Base-by-base conservation (phyloP, 306 rosid species). In the Acacia melanoxylon region DNA sequence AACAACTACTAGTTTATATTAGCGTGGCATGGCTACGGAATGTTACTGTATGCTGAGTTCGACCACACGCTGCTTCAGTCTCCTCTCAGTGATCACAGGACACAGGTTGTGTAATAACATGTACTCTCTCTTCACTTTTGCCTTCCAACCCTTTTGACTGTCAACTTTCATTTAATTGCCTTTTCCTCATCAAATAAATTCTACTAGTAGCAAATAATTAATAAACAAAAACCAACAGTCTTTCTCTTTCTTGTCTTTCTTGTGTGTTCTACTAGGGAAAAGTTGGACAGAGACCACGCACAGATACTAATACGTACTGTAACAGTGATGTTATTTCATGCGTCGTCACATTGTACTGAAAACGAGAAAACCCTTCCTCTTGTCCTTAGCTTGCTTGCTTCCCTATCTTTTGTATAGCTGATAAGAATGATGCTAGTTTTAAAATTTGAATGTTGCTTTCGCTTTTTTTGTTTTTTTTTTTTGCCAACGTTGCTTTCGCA, bases 121-220 rank as follows among this genome's bases (percentile, higher is more conserved):
- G 46, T 3, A 67, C 62, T 56, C 13, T n/a, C 2, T 4, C 24
- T 16, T 2, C 45, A 0, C 9, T 17, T 35, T 35, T 24, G 68
- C 35, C 22, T 83, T 78, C 10, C 66, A 51, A 62, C 24, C 77
- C 44, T 17, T 85, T 81, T 77, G 80, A 85, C 87, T 40, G 35
- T 14, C 35, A 13, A 19, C 45, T 6, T 44, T 69, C 8, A 37
- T 5, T 37, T 37, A 37, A 6, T 12, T 2, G 12, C 35, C 40
- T 41, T 40, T 35, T 6, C 22, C 17, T 42, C 33, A 24, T 4
- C n/a, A 67, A 17, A 25, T 20, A n/a, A 35, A 63, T 37, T 35
- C 1, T 8, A 29, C 31, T 29, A 29, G 31, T 29, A 42, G 46
- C 29, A 6, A 22, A 45, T 7, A n/a, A 62, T 17, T 17, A 20